Base-by-base conservation (phyloP, 192 early-diverging fungal species). In the Gryganskiella cystojenkinii region DNA sequence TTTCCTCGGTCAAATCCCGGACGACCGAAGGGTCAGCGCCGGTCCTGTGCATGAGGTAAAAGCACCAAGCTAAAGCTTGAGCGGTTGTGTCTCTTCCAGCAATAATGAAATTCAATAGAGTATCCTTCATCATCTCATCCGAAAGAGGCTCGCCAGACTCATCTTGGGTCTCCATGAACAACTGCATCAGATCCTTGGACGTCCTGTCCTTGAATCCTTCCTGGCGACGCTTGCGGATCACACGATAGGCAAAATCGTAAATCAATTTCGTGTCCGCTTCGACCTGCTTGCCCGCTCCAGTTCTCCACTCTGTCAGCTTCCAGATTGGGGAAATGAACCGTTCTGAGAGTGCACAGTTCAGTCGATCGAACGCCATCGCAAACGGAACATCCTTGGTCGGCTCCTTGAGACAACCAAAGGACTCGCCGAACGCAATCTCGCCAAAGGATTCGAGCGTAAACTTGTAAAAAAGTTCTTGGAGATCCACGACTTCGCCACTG, bases 1-100 rank as follows among this genome's bases (percentile, higher is more conserved):
- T 74, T 63, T 86, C 85, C 30, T 80, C 64, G 2, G 53, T 13
- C 3, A 87, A 54, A 43, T 42, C 46, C n/a, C 66, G 25, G 27
- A 83, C 46, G 5, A 79, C 60, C 17, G 33, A 30, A 3, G 80
- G 81, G 31, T 85, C 51, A 51, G 72, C 70, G 31, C 61, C 43
- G 8, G 88, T 58, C 8, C 76, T 59, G 46, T 79, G 62, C 13
- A 76, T 55, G 40, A 83, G 59, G 28, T 80, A 85, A 35, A 89
- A 71, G 27, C 83, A 82, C 88, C 90, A 90, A 0, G 81, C 68
- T 15, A 90, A 79, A 31, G 76, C 79, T 34, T 75, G 83, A 20
- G 93, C 82, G 31, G 89, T 88, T 31, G 89, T 82, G 78, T 90
- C 83, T 50, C 90, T 79, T 35, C 82, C 82, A 13, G 82, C 82